These are phyloP conservation scores for Schizosaccharomyces versatilis DNA, from an alignment of 1,139 yeast genomes.

Conservation along the genomic window DNA sequence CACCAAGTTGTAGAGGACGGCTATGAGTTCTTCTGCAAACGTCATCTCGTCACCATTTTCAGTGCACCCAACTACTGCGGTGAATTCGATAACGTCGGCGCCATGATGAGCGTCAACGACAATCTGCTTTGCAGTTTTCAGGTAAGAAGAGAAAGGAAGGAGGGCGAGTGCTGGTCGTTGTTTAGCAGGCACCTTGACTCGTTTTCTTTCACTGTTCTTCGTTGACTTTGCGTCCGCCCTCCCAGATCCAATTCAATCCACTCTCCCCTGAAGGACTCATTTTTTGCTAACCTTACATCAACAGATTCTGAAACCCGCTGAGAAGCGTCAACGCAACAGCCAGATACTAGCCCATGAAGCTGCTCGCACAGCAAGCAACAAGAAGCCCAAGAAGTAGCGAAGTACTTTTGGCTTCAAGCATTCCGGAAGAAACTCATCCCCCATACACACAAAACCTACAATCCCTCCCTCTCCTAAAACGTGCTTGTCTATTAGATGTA, in stretches of 20 bases:
- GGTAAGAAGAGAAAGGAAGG: constrained; percentile 91
- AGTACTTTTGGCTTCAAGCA: too few relatives aligned
- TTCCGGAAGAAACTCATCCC: too few relatives aligned
- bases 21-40: constrained; percentile 83
- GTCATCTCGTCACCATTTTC: constrained; percentile 84
- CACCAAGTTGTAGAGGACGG: constrained; percentile 99
- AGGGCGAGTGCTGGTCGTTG: constrained; percentile 29
- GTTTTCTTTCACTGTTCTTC: too few relatives aligned
- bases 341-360: neutral
- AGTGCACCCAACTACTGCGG: constrained; percentile 97
- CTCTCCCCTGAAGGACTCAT: neutral
- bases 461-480: too few relatives aligned
- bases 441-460: too few relatives aligned
- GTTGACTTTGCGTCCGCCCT: too few relatives aligned
- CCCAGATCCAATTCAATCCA: neutral
- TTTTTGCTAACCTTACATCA: neutral
- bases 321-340: neutral
- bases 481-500: too few relatives aligned
- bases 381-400: too few relatives aligned
- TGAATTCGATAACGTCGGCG: constrained; percentile 95
- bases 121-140: constrained; percentile 90
- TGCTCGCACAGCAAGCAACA: too few relatives aligned
- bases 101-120: constrained; percentile 97
- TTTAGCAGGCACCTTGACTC: too few relatives aligned
- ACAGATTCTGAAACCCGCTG: neutral